These are phyloP conservation scores for Talaromyces nanjingensis DNA, from an alignment of 495 filamentous ascomycete species.

Conservation along the genomic window DNA sequence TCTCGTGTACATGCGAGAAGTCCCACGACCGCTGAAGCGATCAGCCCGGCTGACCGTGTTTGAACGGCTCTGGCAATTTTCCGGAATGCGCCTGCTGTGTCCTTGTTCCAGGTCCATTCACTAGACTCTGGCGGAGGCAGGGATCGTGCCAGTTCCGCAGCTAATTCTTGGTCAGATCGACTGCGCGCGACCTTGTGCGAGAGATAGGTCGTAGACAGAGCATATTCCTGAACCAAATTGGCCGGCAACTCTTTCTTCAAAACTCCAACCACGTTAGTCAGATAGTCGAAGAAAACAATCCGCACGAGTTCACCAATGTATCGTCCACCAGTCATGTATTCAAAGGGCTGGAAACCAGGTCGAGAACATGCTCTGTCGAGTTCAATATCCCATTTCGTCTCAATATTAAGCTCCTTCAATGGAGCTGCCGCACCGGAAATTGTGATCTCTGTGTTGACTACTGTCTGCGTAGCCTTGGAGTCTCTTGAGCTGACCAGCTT, in stretches of 20 bases:
- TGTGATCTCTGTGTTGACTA: constrained; percentile 84
- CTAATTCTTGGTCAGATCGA: constrained; percentile 37
- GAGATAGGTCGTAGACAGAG: constrained; percentile 63
- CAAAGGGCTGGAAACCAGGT: constrained; percentile 78
- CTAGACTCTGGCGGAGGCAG: constrained; percentile 42
- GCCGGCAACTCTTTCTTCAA: constrained; percentile 43
- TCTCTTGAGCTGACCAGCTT: constrained; percentile 31
- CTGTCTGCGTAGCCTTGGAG: constrained; percentile 49
- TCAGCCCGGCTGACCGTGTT: constrained; percentile 60
- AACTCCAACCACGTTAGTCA: constrained; percentile 35
- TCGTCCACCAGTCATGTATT: constrained; percentile 80
- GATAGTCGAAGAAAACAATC: constrained; percentile 61
- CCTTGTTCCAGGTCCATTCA: constrained; percentile 53
- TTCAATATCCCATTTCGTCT: constrained; percentile 63
- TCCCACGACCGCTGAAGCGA: constrained; percentile 64
- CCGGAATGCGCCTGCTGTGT: constrained; percentile 48
- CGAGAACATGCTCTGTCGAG: constrained; percentile 60
- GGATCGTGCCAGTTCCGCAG: constrained; percentile 43
- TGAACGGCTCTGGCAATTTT: constrained; percentile 59
- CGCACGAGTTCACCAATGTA: constrained; percentile 81
- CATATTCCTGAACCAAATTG: constrained; percentile 51
- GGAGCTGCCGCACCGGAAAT: constrained; percentile 67
- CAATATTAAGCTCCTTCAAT: constrained; percentile 52
- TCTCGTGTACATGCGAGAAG: constrained; percentile 61
- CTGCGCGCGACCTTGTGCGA: constrained; percentile 53